Evolutionary conservation across 371 early-diverging fungal genomes (phyloP).

Genomic region (Zychaea mexicana): DNA sequence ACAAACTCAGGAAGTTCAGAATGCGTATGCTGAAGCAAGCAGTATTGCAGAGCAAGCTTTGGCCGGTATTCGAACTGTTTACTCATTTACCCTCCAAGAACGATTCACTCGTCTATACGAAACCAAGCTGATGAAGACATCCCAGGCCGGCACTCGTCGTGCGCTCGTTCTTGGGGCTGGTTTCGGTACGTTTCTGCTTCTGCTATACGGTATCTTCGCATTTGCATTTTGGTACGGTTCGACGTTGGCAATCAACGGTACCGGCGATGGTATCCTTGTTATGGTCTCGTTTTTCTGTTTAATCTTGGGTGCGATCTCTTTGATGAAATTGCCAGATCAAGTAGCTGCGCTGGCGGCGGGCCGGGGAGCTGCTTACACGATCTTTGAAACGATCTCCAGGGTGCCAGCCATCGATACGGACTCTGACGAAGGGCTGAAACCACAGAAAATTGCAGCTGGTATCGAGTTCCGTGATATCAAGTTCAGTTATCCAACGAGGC

Average conservation of each 20-base stretch:
- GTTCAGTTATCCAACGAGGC: constrained; percentile 75
- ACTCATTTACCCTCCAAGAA: constrained; percentile 69
- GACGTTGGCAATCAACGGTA: constrained; percentile 39
- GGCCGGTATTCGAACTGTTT: constrained; percentile 76
- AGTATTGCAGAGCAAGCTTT: constrained; percentile 78
- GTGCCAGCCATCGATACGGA: constrained; percentile 64
- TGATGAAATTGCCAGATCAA: constrained; percentile 49
- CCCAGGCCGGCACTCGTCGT: constrained; percentile 33
- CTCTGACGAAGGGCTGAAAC: constrained; percentile 53
- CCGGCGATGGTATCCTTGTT: constrained; percentile 40
- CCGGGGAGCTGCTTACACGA: constrained; percentile 63
- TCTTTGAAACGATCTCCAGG: constrained; percentile 80
- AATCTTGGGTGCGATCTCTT: constrained; percentile 45
- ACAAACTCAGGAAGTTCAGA: constrained; percentile 38
- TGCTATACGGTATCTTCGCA: constrained; percentile 57
- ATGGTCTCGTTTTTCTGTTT: constrained; percentile 65
- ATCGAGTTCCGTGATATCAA: constrained; percentile 72
- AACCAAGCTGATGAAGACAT: constrained; percentile 41
- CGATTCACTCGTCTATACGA: constrained; percentile 58
- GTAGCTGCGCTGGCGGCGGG: constrained; percentile 59
- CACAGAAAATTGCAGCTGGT: constrained; percentile 48
- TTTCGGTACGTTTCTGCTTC: constrained; percentile 51
- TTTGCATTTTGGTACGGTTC: constrained; percentile 70
- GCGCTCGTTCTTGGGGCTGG: constrained; percentile 46
- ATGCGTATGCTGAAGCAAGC: constrained; percentile 61